Evolutionary conservation across 805 yeast genomes (phyloP).

Genomic region (Yamadazyma akitaensis): DNA sequence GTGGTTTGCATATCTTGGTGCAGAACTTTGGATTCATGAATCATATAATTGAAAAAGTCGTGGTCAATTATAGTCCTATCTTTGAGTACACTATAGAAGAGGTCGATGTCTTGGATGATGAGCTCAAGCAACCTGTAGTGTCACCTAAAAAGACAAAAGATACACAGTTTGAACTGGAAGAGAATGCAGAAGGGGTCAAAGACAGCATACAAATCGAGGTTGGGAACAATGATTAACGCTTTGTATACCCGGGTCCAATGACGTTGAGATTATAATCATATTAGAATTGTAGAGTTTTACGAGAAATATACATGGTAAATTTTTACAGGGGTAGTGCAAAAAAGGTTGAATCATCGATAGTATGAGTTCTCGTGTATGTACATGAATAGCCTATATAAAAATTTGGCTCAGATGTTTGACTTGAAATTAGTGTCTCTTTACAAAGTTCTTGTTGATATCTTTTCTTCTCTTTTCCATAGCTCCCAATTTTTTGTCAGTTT

Average conservation of each 20-base stretch:
- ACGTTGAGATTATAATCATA: no score
- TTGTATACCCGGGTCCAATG: no score
- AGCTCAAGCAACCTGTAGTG: background rate
- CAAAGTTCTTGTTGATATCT: slow-evolving; percentile 28
- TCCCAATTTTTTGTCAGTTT: slow-evolving; percentile 34
- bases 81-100: slow-evolving; percentile 23
- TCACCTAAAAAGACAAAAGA: background rate
- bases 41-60: slow-evolving; percentile 49
- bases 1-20: slow-evolving; percentile 44
- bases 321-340: no score
- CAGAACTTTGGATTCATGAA: slow-evolving; percentile 55
- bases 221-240: no score
- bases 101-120: background rate
- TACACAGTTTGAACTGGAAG: background rate
- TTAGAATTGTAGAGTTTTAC: no score
- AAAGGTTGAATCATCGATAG: background rate
- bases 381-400: background rate
- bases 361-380: background rate
- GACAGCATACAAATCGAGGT: no score
- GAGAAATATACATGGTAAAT: no score
- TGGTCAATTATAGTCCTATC: slow-evolving; percentile 39
- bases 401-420: background rate
- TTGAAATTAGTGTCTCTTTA: slow-evolving; percentile 34
- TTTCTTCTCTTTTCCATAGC: slow-evolving; percentile 35
- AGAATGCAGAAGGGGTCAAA: background rate